Conservation (phyloP, 257 asterid species). For the Eustoma russellianum region DNA sequence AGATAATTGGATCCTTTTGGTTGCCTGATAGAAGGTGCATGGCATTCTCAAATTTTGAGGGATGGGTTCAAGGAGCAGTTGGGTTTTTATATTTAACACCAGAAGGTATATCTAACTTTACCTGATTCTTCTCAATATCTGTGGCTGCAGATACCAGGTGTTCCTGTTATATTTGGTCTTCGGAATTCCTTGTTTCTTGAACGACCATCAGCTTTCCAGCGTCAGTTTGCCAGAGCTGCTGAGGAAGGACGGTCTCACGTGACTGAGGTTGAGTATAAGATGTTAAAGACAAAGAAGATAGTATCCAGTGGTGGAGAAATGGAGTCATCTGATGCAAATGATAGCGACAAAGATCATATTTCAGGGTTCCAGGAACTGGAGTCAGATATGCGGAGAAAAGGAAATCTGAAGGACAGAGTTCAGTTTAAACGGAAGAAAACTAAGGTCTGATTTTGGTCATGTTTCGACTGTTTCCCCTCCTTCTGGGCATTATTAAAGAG, state of each 20-base stretch:
- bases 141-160: slow-evolving; percentile 69
- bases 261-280: slow-evolving; percentile 54
- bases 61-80: too few species aligned
- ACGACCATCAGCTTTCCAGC: slow-evolving; percentile 66
- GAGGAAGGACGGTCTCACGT: slow-evolving; percentile 69
- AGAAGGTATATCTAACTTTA: background rate
- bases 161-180: slow-evolving; percentile 66
- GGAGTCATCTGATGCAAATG: slow-evolving; percentile 41
- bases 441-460: slow-evolving; percentile 16
- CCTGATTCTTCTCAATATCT: background rate
- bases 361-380: slow-evolving; percentile 20
- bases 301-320: slow-evolving; percentile 27
- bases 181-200: slow-evolving; percentile 78
- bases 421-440: slow-evolving; percentile 29
- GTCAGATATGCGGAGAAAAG: slow-evolving; percentile 17
- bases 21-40: background rate
- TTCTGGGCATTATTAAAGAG: background rate
- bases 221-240: slow-evolving; percentile 50
- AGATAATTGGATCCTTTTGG: background rate
- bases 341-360: slow-evolving; percentile 17
- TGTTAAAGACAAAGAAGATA: slow-evolving; percentile 29
- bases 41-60: background rate
- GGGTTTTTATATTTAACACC: too few species aligned
- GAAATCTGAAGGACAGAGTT: slow-evolving; percentile 19
- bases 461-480: background rate